Evolutionary conservation across 75 land plant species (phyloP).

Genomic region (Azolla pinnata): DNA sequence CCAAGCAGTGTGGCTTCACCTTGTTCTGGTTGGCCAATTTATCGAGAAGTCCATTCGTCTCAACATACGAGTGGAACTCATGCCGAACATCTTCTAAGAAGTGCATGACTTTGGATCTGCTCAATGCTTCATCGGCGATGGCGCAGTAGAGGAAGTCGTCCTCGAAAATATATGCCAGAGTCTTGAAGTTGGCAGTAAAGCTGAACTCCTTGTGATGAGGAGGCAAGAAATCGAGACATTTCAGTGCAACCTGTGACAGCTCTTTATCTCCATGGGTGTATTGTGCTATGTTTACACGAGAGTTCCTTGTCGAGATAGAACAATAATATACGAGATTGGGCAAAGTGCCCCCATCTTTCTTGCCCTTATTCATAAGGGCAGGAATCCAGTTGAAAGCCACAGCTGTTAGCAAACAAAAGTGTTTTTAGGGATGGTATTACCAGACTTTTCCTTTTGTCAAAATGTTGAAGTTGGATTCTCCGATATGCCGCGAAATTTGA

Average conservation of each 20-base stretch:
- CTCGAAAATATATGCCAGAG: conserved; percentile 30
- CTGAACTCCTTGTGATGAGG: conserved; percentile 31
- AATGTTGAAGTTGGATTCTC: no score
- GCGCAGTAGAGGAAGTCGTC: conserved; percentile 21
- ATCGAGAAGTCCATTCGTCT: neutral
- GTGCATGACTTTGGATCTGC: conserved; percentile 10
- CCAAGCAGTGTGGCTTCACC: conserved; percentile 16
- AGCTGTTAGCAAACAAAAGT: no score
- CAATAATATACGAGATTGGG: no score
- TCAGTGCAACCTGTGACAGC: conserved; percentile 18
- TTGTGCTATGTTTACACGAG: conserved; percentile 35
- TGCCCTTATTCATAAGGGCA: no score
- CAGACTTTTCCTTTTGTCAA: no score
- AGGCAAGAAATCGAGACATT: conserved; percentile 30
- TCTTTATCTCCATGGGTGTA: conserved; percentile 17
- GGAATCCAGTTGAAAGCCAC: no score
- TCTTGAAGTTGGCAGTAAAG: conserved; percentile 17
- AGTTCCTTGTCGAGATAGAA: no score
- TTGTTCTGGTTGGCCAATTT: neutral
- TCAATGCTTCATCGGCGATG: conserved; percentile 30
- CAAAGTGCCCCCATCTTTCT: no score
- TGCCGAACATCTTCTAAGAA: conserved; percentile 24
- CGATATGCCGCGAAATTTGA: no score
- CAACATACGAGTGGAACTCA: conserved; percentile 8
- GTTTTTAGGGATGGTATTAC: no score